Evolutionary conservation across 2,329 filamentous ascomycete species (phyloP).

Genomic region (Diaporthe vexans): DNA sequence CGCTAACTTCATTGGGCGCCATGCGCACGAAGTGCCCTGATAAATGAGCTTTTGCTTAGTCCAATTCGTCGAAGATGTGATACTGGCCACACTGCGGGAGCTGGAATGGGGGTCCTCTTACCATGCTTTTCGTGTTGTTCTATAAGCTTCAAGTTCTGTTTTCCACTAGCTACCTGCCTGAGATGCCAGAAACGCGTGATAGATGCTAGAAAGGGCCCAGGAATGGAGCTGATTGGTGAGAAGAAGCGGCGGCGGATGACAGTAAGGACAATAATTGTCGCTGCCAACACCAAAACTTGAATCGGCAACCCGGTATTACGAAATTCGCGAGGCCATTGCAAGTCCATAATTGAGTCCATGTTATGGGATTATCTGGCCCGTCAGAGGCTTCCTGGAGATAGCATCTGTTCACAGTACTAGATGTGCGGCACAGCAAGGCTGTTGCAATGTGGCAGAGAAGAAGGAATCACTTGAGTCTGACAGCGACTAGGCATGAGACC

Average conservation of each 20-base stretch:
- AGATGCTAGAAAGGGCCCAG: constrained; percentile 57
- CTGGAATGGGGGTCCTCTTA: neutral
- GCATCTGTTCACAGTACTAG: neutral
- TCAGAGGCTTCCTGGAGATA: neutral
- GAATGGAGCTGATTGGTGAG: constrained; percentile 56
- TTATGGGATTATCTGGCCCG: neutral
- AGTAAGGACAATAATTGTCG: constrained; percentile 3
- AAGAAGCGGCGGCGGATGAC: constrained; percentile 49
- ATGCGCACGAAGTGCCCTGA: constrained; percentile 59
- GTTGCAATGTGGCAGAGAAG: neutral
- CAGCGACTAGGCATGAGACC: neutral
- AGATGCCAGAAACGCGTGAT: constrained; percentile 57
- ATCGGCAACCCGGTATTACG: neutral
- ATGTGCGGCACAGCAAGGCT: neutral
- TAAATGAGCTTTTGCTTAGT: neutral
- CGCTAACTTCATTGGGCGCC: constrained; percentile 58
- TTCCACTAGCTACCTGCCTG: constrained; percentile 53
- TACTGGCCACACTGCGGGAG: constrained; percentile 45
- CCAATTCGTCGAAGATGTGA: neutral
- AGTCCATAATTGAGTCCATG: neutral
- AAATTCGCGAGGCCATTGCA: neutral
- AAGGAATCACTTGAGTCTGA: neutral
- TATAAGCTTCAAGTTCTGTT: constrained; percentile 54
- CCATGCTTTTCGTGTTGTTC: constrained; percentile 54
- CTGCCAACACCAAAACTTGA: neutral